A percentile compares a stretch with the other conserved stretches of the same genome.
phyloP scores from a whole-genome alignment of 768 basidiomycete species.

The Termitomyces sp. region DNA sequence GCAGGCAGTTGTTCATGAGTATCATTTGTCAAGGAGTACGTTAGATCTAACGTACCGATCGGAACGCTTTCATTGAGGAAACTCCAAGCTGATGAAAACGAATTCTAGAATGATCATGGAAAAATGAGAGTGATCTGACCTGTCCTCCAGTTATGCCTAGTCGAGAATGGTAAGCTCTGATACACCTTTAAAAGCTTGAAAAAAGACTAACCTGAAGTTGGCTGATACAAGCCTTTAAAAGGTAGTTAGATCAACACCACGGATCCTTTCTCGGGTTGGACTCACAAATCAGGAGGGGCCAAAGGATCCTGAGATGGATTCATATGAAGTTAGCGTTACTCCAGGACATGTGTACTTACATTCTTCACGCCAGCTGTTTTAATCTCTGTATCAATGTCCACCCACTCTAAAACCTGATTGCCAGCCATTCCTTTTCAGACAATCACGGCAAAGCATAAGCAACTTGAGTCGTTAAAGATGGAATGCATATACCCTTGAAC shows the following conservation, averaged over 20 bases:
- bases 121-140: constrained; percentile 21
- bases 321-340: not conserved
- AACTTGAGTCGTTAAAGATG: not conserved
- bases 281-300: constrained; percentile 40
- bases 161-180: not conserved
- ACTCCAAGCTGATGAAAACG: constrained; percentile 32
- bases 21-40: not conserved
- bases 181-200: not conserved
- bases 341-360: constrained; percentile 20
- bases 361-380: constrained; percentile 53
- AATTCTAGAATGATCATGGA: not conserved
- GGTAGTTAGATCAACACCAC: not conserved
- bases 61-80: constrained; percentile 35
- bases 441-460: not conserved
- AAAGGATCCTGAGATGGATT: constrained; percentile 29
- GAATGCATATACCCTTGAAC: constrained; percentile 36
- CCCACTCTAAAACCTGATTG: constrained; percentile 60
- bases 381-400: constrained; percentile 54
- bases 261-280: not conserved
- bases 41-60: constrained; percentile 24
- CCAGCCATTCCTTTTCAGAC: constrained; percentile 46
- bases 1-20: not conserved
- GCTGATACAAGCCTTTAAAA: constrained; percentile 32
- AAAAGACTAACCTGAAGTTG: constrained; percentile 33
- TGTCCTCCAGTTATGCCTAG: constrained; percentile 44